These are phyloP conservation scores for Fusarium lateritium DNA, from an alignment of 2,329 filamentous ascomycete species.

Conservation along the genomic window DNA sequence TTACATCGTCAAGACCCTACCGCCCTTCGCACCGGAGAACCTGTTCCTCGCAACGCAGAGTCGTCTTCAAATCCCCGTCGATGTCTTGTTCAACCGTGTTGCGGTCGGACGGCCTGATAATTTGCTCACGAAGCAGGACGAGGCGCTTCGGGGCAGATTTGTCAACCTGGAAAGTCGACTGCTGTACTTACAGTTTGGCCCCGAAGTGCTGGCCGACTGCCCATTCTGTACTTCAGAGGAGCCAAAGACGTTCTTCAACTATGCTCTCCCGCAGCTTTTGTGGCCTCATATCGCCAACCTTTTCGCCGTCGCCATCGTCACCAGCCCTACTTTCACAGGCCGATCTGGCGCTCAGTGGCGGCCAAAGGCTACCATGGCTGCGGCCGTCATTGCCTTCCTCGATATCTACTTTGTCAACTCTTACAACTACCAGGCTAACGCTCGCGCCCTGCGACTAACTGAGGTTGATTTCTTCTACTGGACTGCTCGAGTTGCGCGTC, in stretches of 20 bases:
- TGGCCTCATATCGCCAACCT: slow-evolving; percentile 87
- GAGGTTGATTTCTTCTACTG: slow-evolving; percentile 82
- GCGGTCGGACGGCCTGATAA: slow-evolving; percentile 65
- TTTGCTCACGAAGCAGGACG: slow-evolving; percentile 71
- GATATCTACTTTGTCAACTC: slow-evolving; percentile 77
- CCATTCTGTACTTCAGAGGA: slow-evolving; percentile 86
- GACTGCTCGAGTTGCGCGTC: slow-evolving; percentile 75
- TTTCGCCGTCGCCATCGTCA: slow-evolving; percentile 78
- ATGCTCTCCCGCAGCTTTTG: slow-evolving; percentile 81
- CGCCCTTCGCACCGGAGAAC: slow-evolving; percentile 81
- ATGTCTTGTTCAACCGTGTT: slow-evolving; percentile 87
- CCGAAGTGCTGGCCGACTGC: slow-evolving; percentile 79
- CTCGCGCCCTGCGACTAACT: slow-evolving; percentile 70
- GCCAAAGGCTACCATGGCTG: slow-evolving; percentile 75
- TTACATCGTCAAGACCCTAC: slow-evolving; percentile 73
- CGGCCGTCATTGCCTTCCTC: slow-evolving; percentile 68
- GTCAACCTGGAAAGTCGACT: slow-evolving; percentile 79
- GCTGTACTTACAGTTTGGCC: slow-evolving; percentile 88
- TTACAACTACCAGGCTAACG: slow-evolving; percentile 77
- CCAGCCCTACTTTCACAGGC: slow-evolving; percentile 77
- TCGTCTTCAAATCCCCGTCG: slow-evolving; percentile 86
- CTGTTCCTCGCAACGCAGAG: slow-evolving; percentile 84
- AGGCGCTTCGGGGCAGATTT: slow-evolving; percentile 76
- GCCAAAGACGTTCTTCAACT: slow-evolving; percentile 80
- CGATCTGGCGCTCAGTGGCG: slow-evolving; percentile 78